phyloP scores from a whole-genome alignment of 306 rosid species.

The Trichosanthes cucumerina region DNA sequence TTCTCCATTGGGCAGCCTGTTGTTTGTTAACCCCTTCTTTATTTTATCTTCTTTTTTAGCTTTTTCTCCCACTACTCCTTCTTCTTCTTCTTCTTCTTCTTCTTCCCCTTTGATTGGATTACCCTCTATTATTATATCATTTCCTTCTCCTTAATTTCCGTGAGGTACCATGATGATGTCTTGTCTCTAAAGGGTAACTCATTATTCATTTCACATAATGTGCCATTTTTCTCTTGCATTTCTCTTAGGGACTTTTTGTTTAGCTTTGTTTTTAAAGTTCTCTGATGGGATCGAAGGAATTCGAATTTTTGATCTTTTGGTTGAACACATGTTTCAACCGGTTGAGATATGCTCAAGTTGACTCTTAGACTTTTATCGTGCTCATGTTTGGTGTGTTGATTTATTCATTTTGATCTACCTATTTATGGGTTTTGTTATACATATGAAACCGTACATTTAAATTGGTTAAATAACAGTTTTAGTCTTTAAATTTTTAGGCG shows the following conservation, averaged over 20 bases:
- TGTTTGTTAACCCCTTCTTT: neutral
- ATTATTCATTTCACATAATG: neutral
- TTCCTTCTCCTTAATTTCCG: conserved; percentile 7
- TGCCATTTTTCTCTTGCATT: neutral
- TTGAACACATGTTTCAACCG: too few relatives aligned
- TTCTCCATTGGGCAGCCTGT: neutral
- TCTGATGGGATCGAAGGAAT: too few relatives aligned
- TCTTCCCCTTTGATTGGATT: conserved; percentile 8
- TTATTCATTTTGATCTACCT: too few relatives aligned
- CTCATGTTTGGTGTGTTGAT: neutral
- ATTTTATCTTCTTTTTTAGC: neutral
- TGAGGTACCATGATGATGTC: neutral
- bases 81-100: conserved; percentile 5
- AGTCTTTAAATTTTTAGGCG: too few relatives aligned
- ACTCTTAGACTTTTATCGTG: neutral
- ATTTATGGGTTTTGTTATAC: too few relatives aligned
- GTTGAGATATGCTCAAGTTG: neutral
- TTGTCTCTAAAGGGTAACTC: neutral
- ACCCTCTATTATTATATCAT: neutral
- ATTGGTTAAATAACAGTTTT: too few relatives aligned
- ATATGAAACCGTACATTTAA: too few relatives aligned
- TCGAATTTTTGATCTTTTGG: too few relatives aligned
- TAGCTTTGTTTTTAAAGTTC: neutral
- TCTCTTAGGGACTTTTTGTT: neutral
- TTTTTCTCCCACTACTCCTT: neutral